These are phyloP conservation scores for Cyberlindnera meyerae DNA, from an alignment of 805 yeast species.

Conservation along the genomic window DNA sequence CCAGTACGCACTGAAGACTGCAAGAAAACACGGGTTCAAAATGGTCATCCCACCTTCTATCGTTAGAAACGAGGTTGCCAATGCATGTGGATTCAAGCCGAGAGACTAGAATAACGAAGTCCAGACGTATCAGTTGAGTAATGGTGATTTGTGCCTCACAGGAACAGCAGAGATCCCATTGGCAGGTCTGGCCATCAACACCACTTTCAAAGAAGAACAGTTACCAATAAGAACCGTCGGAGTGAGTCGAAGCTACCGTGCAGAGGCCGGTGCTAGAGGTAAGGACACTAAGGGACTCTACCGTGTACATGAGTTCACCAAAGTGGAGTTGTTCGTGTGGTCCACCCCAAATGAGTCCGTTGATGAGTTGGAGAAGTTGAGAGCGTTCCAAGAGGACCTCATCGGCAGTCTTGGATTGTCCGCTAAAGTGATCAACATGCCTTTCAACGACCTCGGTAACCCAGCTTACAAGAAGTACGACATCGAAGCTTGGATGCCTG, in stretches of 20 bases:
- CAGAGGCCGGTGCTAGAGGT: conserved; percentile 97
- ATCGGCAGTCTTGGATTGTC: conserved; percentile 64
- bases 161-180: conserved; percentile 96
- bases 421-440: conserved; percentile 84
- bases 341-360: conserved; percentile 39
- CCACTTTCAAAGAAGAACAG: conserved; percentile 34
- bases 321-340: conserved; percentile 90
- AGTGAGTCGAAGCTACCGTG: conserved; percentile 80
- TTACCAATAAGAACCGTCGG: conserved; percentile 69
- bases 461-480: conserved; percentile 92
- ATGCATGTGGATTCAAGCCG: conserved; percentile 94
- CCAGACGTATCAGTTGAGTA: conserved; percentile 68
- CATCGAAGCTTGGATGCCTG: conserved; percentile 98
- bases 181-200: conserved; percentile 69
- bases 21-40: conserved; percentile 61
- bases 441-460: conserved; percentile 84
- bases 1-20: conserved; percentile 67
- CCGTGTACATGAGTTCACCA: conserved; percentile 93
- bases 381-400: conserved; percentile 59
- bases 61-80: conserved; percentile 68
- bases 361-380: conserved; percentile 52
- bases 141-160: conserved; percentile 58
- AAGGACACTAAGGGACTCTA: conserved; percentile 87
- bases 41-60: conserved; percentile 82
- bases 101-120: conserved; percentile 82